Percentiles rank a stretch among this genome's conserved stretches.
phyloP scores from a whole-genome alignment of 495 filamentous ascomycete genomes.

The Trichoderma reesei region DNA sequence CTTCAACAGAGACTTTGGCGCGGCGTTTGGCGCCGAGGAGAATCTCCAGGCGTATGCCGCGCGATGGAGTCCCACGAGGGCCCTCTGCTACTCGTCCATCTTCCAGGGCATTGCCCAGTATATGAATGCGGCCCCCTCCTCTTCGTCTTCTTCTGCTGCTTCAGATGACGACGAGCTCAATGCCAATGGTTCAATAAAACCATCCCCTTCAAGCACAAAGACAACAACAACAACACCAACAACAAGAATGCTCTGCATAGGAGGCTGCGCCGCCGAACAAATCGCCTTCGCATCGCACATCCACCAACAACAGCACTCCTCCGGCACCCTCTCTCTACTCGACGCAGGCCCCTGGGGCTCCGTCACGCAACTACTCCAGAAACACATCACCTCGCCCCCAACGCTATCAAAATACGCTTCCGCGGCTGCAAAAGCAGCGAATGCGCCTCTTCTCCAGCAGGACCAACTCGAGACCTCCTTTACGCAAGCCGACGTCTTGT shows the following conservation, averaged over 20 bases:
- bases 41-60: conserved; percentile 71
- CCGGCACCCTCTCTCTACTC: conserved; percentile 48
- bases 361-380: conserved; percentile 46
- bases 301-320: conserved; percentile 20
- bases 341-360: conserved; percentile 71
- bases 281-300: conserved; percentile 62
- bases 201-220: background rate
- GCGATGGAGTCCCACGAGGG: conserved; percentile 76
- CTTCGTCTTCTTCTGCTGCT: background rate
- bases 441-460: conserved; percentile 30
- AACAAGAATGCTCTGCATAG: conserved; percentile 55
- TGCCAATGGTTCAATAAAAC: background rate
- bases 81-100: conserved; percentile 65
- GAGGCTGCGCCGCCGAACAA: conserved; percentile 81
- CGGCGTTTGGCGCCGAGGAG: conserved; percentile 62
- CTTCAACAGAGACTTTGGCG: conserved; percentile 72
- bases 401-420: conserved; percentile 46
- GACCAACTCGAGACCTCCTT: conserved; percentile 39
- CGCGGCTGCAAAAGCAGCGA: conserved; percentile 36
- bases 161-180: background rate
- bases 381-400: conserved; percentile 35
- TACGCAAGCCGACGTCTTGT: conserved; percentile 53
- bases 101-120: conserved; percentile 32
- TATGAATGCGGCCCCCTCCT: conserved; percentile 6
- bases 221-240: background rate